A percentile compares a stretch with the other conserved stretches of the same genome.
Evolutionary conservation across 208 protist species (phyloP).

Genomic region (Naegleria lovaniensis): DNA sequence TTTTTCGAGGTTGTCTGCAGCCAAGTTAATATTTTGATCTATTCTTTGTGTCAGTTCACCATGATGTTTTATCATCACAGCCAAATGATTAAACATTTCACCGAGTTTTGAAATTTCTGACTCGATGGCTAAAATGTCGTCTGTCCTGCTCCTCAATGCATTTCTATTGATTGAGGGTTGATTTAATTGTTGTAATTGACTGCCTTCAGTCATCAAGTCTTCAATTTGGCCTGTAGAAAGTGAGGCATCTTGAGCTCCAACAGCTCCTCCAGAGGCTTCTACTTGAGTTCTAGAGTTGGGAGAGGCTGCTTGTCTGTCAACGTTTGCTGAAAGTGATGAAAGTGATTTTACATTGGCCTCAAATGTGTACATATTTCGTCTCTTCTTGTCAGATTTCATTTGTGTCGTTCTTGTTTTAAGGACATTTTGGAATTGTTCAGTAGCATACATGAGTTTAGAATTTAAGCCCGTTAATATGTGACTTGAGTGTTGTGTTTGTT

Average conservation of each 20-base stretch:
- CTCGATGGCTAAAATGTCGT: not conserved
- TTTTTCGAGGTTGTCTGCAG: not conserved
- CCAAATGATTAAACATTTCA: not conserved
- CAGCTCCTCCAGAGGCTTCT: not conserved
- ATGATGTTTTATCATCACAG: not conserved
- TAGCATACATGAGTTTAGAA: not conserved
- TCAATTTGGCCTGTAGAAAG: not conserved
- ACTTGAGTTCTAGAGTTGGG: not conserved
- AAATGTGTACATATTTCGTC: not conserved
- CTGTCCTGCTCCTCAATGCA: not conserved
- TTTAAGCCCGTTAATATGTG: not conserved
- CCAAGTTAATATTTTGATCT: not conserved
- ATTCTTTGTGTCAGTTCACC: not conserved
- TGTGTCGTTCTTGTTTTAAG: constrained; percentile 17
- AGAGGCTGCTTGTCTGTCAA: not conserved
- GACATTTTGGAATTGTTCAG: constrained; percentile 2
- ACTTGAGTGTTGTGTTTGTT: constrained; percentile 1
- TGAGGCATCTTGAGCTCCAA: not conserved
- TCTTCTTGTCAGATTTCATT: not conserved
- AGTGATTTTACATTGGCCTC: not conserved
- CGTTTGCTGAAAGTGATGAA: not conserved
- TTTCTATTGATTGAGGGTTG: not conserved
- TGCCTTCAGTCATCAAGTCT: not conserved
- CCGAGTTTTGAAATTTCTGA: not conserved
- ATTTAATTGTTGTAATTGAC: not conserved